Conservation (phyloP, 208 protist genomes). For the Naegleria fowleri region DNA sequence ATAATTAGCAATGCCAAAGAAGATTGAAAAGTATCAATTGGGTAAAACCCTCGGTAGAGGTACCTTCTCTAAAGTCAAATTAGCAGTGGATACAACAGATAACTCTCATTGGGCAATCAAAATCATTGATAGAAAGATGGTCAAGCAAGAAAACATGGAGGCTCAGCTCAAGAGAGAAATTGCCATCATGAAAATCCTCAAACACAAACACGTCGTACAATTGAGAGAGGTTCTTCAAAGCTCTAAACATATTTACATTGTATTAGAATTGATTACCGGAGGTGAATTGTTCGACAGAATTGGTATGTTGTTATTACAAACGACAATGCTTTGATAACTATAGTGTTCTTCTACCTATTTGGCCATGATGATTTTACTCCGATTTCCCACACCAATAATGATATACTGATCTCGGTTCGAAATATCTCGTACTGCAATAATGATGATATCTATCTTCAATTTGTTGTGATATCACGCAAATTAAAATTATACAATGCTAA, state of each 20-base stretch:
- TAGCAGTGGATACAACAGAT: conserved; percentile 39
- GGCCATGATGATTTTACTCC: background rate
- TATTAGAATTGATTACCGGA: conserved; percentile 49
- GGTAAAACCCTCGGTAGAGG: conserved; percentile 74
- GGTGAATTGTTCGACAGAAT: conserved; percentile 90
- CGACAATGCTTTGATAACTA: too few relatives aligned
- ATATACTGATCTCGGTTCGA: too few relatives aligned
- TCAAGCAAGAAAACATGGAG: conserved; percentile 57
- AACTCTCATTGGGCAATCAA: conserved; percentile 54
- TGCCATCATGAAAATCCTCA: conserved; percentile 59
- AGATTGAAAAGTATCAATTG: conserved; percentile 76
- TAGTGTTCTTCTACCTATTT: too few relatives aligned
- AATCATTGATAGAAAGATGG: conserved; percentile 78
- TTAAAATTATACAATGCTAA: background rate
- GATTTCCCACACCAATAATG: background rate
- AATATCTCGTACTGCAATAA: background rate
- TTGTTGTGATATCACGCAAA: too few relatives aligned
- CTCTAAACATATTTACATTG: conserved; percentile 47
- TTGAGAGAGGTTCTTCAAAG: conserved; percentile 56
- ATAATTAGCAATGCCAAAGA: conserved; percentile 48
- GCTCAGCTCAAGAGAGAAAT: conserved; percentile 65
- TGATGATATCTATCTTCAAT: background rate
- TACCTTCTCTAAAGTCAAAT: conserved; percentile 54
- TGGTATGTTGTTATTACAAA: background rate
- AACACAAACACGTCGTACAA: conserved; percentile 55